Evolutionary conservation across 768 basidiomycete species (phyloP).

Genomic region (Tulasnella sp.): DNA sequence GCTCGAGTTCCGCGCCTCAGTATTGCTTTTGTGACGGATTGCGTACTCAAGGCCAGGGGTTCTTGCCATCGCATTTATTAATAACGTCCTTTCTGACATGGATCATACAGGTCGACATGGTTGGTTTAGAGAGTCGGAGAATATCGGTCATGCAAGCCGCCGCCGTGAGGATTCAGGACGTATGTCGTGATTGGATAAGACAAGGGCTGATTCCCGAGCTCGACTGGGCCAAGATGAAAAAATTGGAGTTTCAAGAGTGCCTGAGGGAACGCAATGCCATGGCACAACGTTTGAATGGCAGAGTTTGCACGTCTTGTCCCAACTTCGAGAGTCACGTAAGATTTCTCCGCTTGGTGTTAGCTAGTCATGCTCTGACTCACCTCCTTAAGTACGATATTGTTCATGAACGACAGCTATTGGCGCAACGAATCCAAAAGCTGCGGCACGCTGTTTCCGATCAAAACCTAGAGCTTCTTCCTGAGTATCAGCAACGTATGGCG

Average conservation of each 20-base stretch:
- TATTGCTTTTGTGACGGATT: conserved; percentile 61
- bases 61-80: conserved; percentile 1
- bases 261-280: conserved; percentile 47
- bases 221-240: conserved; percentile 71
- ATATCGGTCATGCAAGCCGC: conserved; percentile 52
- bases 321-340: conserved; percentile 69
- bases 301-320: conserved; percentile 45
- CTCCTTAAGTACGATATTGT: conserved; percentile 51
- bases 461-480: conserved; percentile 90
- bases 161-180: conserved; percentile 35
- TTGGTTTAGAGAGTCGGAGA: conserved; percentile 50
- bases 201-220: conserved; percentile 47
- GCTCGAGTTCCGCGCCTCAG: conserved; percentile 52
- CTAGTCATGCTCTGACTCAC: not conserved
- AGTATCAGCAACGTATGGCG: conserved; percentile 87
- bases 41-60: conserved; percentile 49
- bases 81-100: not conserved
- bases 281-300: conserved; percentile 32
- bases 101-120: conserved; percentile 48
- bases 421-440: conserved; percentile 59
- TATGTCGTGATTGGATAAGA: conserved; percentile 48
- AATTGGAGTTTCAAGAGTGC: conserved; percentile 85
- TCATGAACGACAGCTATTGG: conserved; percentile 65
- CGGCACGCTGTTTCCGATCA: conserved; percentile 88
- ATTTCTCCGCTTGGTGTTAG: conserved; percentile 17